Evolutionary conservation across 192 early-diverging fungal genomes (phyloP).

Genomic region (Linnemannia elongata): DNA sequence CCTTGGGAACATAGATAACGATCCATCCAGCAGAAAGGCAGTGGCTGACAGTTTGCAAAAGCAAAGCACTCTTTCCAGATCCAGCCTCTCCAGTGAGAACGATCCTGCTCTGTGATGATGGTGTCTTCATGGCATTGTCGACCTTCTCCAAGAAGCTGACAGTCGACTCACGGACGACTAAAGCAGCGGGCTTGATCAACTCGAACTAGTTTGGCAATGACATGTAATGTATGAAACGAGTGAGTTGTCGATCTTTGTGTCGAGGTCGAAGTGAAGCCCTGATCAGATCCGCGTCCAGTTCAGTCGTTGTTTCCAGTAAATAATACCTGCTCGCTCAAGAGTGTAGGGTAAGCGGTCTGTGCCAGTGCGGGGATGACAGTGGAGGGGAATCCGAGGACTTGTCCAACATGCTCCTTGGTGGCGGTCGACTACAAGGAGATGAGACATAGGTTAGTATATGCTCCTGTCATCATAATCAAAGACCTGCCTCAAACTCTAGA

Average conservation of each 20-base stretch:
- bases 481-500: neutral
- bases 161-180: slow-evolving; percentile 58
- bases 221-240: neutral
- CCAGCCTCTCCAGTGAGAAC: slow-evolving; percentile 61
- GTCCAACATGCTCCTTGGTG: slow-evolving; percentile 47
- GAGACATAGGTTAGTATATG: neutral
- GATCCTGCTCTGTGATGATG: slow-evolving; percentile 53
- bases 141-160: slow-evolving; percentile 55
- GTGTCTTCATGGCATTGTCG: slow-evolving; percentile 43
- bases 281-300: neutral
- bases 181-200: slow-evolving; percentile 56
- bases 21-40: slow-evolving; percentile 62
- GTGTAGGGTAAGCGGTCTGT: slow-evolving; percentile 46
- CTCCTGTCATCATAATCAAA: neutral
- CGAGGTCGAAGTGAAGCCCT: neutral
- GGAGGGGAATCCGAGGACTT: slow-evolving; percentile 45
- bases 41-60: slow-evolving; percentile 65
- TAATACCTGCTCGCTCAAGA: slow-evolving; percentile 47
- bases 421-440: slow-evolving; percentile 36
- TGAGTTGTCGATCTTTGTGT: neutral
- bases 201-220: slow-evolving; percentile 42
- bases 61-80: slow-evolving; percentile 62
- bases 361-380: slow-evolving; percentile 32
- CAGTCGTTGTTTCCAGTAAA: neutral
- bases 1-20: slow-evolving; percentile 66